Evolutionary conservation across 192 early-diverging fungal genomes (phyloP).

Genomic region (Coemansia sp.): DNA sequence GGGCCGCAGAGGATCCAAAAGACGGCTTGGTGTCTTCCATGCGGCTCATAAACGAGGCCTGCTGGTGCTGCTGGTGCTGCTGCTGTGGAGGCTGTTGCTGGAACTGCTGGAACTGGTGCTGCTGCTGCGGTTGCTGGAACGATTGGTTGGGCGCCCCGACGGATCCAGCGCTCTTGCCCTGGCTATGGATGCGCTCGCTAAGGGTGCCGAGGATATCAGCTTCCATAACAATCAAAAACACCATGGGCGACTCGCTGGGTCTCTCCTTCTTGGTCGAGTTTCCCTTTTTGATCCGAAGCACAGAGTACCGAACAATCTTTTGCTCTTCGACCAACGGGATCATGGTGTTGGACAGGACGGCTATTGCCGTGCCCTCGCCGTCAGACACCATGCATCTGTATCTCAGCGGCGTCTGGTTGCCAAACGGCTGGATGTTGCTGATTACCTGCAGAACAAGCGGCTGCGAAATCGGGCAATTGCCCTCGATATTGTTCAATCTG

Average conservation of each 20-base stretch:
- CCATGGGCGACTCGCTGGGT: constrained; percentile 20
- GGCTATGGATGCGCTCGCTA: constrained; percentile 22
- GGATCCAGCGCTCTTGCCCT: background rate
- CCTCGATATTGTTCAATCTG: constrained; percentile 21
- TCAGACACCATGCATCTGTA: constrained; percentile 53
- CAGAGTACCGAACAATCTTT: constrained; percentile 31
- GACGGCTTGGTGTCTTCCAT: constrained; percentile 29
- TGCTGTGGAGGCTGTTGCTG: constrained; percentile 32
- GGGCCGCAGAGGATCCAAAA: constrained; percentile 20
- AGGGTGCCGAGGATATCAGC: constrained; percentile 38
- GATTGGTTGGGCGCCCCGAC: background rate
- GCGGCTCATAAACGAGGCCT: constrained; percentile 45
- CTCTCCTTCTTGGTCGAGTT: constrained; percentile 32
- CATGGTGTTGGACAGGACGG: constrained; percentile 39
- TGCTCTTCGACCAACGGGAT: constrained; percentile 26
- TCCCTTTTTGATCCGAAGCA: constrained; percentile 32
- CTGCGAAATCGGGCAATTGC: constrained; percentile 16
- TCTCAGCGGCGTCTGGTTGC: constrained; percentile 21
- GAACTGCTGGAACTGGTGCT: constrained; percentile 8
- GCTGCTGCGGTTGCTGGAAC: constrained; percentile 10
- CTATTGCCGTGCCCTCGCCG: constrained; percentile 34
- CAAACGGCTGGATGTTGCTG: constrained; percentile 38
- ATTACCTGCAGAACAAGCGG: constrained; percentile 31
- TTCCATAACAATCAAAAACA: constrained; percentile 37
- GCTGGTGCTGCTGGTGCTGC: constrained; percentile 26